These are phyloP conservation scores for Cokeromyces recurvatus DNA, from an alignment of 371 early-diverging fungal species.

Conservation along the genomic window DNA sequence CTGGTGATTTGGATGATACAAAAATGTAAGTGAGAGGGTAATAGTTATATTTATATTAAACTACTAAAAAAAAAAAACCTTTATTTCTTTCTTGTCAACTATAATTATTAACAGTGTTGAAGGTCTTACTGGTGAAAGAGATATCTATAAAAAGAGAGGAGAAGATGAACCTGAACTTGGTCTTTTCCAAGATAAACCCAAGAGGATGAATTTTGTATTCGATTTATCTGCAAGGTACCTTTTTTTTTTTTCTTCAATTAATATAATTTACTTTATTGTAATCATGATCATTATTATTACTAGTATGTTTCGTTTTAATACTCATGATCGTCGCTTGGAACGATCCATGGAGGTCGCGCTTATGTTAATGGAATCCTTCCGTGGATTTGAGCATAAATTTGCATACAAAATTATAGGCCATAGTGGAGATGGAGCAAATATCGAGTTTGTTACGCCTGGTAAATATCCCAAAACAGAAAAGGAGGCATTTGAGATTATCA, in stretches of 20 bases:
- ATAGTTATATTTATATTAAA: no score
- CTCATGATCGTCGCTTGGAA: conserved; percentile 66
- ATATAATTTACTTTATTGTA: no score
- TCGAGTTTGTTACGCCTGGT: conserved; percentile 66
- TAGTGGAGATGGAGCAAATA: conserved; percentile 73
- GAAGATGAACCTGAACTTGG: conserved; percentile 72
- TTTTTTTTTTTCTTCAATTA: no score
- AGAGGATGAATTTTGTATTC: conserved; percentile 76
- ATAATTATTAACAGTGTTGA: conserved; percentile 64
- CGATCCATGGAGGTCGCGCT: conserved; percentile 70
- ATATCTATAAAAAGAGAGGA: conserved; percentile 78
- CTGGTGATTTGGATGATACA: conserved; percentile 82
- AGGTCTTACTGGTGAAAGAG: conserved; percentile 75
- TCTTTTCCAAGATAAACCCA: conserved; percentile 69
- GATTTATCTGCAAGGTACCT: conserved; percentile 68
- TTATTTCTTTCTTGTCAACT: no score
- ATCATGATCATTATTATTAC: background rate
- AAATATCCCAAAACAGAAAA: conserved; percentile 75
- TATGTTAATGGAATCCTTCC: conserved; percentile 84
- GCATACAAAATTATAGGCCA: conserved; percentile 76
- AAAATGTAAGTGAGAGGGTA: conserved; percentile 69
- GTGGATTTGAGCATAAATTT: conserved; percentile 80
- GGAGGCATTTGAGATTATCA: conserved; percentile 66
- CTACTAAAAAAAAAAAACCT: no score
- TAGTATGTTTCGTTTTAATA: conserved; percentile 74